Evolutionary conservation across 1,284 basidiomycete genomes (phyloP).

Genomic region (Crocinoboletus sp.): DNA sequence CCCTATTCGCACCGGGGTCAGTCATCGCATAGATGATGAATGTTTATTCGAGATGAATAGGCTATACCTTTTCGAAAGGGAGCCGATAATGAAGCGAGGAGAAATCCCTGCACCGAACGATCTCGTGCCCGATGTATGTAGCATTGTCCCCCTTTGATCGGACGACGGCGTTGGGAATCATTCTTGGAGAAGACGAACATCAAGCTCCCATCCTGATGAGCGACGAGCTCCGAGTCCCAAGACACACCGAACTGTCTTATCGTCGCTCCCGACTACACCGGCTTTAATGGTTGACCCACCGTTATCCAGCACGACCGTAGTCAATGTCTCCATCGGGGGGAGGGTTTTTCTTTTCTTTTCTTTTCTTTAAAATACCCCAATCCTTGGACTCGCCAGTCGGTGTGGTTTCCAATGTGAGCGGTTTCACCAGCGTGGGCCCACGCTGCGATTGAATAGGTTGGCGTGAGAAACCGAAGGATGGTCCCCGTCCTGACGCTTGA

Average conservation of each 20-base stretch:
- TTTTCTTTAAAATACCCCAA: no score
- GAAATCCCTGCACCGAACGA: slow-evolving; percentile 69
- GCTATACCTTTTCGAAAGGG: slow-evolving; percentile 78
- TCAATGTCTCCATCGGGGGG: no score
- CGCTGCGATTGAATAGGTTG: background rate
- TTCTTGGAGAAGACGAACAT: slow-evolving; percentile 40
- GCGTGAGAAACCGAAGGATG: slow-evolving; percentile 17
- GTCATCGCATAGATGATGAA: slow-evolving; percentile 10
- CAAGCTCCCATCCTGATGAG: slow-evolving; percentile 1
- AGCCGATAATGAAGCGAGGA: slow-evolving; percentile 76
- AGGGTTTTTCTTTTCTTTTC: no score
- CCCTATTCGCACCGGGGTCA: slow-evolving; percentile 50
- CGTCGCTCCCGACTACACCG: slow-evolving; percentile 40
- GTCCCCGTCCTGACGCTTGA: background rate
- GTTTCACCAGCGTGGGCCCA: background rate
- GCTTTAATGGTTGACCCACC: slow-evolving; percentile 80
- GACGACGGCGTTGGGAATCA: slow-evolving; percentile 75
- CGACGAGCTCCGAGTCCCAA: background rate
- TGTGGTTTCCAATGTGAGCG: no score
- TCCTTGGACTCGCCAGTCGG: no score
- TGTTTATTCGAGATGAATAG: background rate
- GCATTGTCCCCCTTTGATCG: slow-evolving; percentile 76
- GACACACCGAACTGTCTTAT: slow-evolving; percentile 23
- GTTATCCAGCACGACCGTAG: slow-evolving; percentile 77
- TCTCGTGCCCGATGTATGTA: slow-evolving; percentile 80